Percentiles rank a stretch among this genome's conserved stretches.
Evolutionary conservation across 768 basidiomycete species (phyloP).

Genomic region (Kwoniella pini): DNA sequence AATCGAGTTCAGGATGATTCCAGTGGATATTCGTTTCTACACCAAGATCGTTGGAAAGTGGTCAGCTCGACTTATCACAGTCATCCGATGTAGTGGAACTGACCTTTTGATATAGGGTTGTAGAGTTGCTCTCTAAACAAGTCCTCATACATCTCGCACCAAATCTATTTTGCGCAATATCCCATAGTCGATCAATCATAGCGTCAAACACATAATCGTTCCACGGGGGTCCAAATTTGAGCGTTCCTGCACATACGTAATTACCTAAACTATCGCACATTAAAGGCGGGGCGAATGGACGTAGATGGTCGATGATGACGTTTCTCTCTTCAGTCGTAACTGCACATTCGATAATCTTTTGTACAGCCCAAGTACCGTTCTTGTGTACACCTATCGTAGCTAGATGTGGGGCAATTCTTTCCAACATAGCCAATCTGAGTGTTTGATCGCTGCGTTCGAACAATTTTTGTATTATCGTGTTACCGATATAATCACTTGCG

Average conservation of each 20-base stretch:
- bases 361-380: constrained; percentile 99
- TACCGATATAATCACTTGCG: constrained; percentile 97
- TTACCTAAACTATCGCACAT: constrained; percentile 71
- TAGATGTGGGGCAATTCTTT: constrained; percentile 86
- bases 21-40: constrained; percentile 84
- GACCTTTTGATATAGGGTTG: constrained; percentile 78
- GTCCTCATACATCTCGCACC: constrained; percentile 98
- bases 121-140: constrained; percentile 86
- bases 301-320: constrained; percentile 79
- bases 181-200: constrained; percentile 96
- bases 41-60: too few species aligned
- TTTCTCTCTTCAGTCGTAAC: constrained; percentile 80
- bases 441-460: constrained; percentile 82
- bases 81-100: constrained; percentile 12
- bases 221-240: constrained; percentile 83
- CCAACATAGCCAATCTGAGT: constrained; percentile 85
- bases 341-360: constrained; percentile 97
- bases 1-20: constrained; percentile 94
- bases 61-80: too few species aligned
- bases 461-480: constrained; percentile 96
- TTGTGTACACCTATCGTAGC: constrained; percentile 99
- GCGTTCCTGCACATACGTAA: constrained; percentile 60
- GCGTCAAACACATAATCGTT: constrained; percentile 98
- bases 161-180: constrained; percentile 95
- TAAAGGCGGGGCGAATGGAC: constrained; percentile 88